These are phyloP conservation scores for Euryodendron excelsum DNA, from an alignment of 148 eudicot species.

Conservation along the genomic window DNA sequence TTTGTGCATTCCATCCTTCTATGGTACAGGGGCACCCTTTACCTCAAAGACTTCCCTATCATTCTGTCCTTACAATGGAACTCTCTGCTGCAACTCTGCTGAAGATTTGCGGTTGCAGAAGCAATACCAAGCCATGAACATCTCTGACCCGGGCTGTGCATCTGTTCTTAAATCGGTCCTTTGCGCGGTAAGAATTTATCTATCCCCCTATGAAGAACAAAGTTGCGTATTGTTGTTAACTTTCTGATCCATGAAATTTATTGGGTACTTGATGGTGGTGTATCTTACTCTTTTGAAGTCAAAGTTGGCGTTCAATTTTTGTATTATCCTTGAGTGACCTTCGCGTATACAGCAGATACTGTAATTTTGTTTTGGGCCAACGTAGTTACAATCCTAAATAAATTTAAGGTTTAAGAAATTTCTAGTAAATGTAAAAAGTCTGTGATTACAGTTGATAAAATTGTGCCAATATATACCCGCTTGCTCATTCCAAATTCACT, in stretches of 20 bases:
- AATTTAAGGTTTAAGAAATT: background rate
- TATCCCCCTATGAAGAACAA: conserved; percentile 6
- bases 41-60: conserved; percentile 32
- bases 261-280: background rate
- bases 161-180: conserved; percentile 43
- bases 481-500: background rate
- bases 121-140: conserved; percentile 38
- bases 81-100: conserved; percentile 35
- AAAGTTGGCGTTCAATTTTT: background rate
- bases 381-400: background rate
- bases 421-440: background rate
- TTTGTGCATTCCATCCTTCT: conserved; percentile 6
- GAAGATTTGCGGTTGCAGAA: conserved; percentile 39
- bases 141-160: conserved; percentile 49
- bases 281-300: background rate
- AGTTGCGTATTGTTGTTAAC: background rate
- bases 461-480: background rate
- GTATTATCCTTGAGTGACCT: background rate
- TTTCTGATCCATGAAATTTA: conserved; percentile 4
- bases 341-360: background rate
- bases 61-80: conserved; percentile 49
- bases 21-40: conserved; percentile 44
- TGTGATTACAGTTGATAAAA: background rate
- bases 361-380: background rate
- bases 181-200: conserved; percentile 43